Percentiles rank a stretch among this genome's conserved stretches.
Conservation (phyloP, 1,139 yeast genomes). For the Magnusiomyces paraingens region DNA sequence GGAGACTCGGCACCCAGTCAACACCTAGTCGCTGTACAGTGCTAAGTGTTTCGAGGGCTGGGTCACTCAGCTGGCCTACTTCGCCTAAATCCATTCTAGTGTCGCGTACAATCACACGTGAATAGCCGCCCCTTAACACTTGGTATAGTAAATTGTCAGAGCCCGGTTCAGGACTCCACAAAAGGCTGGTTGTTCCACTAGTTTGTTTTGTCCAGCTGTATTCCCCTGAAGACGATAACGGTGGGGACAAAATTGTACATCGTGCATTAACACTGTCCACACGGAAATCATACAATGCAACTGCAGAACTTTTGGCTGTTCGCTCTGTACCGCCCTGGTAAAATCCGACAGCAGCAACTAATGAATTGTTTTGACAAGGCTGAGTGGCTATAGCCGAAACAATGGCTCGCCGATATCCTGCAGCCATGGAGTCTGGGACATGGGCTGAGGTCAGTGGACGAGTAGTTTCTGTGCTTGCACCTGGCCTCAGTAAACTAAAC, state of each 20-base stretch:
- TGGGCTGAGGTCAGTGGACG: slow-evolving; percentile 4
- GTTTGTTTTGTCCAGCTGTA: neutral
- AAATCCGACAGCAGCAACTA: slow-evolving; percentile 19
- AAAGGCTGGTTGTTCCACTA: neutral
- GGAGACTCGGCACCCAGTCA: neutral
- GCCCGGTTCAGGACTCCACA: neutral
- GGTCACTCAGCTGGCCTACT: neutral
- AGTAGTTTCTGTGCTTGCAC: slow-evolving; percentile 14
- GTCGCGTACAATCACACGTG: neutral
- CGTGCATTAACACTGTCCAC: neutral
- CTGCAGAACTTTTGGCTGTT: neutral
- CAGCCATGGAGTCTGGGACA: neutral
- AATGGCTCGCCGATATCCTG: slow-evolving; percentile 4
- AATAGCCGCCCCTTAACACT: neutral
- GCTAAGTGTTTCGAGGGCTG: neutral
- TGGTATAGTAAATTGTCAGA: slow-evolving; percentile 1
- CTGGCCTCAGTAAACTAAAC: slow-evolving; percentile 26
- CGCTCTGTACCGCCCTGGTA: slow-evolving; percentile 10
- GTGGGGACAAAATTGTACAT: slow-evolving; percentile 1
- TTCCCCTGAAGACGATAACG: slow-evolving; percentile 5
- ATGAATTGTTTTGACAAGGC: slow-evolving; percentile 12
- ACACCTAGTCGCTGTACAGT: neutral
- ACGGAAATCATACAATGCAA: slow-evolving; percentile 2
- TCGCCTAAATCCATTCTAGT: neutral
- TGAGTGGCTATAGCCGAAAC: slow-evolving; percentile 14